Percentiles rank a stretch among this genome's conserved stretches.
Conservation (phyloP, 2,329 filamentous ascomycete genomes). For the Fusarium sp. region DNA sequence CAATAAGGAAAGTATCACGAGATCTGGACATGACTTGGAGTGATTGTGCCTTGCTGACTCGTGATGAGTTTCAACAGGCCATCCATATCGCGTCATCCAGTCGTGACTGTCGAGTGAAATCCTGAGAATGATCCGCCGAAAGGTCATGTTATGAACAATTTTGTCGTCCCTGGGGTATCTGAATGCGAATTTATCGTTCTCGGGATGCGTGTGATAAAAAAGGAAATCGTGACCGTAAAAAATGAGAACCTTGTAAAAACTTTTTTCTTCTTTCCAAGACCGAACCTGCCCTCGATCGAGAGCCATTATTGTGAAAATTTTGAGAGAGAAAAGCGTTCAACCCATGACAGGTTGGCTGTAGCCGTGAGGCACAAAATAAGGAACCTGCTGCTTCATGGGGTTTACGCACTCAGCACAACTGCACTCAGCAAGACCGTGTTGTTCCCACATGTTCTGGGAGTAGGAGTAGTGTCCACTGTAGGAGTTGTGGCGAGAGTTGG, state of each 20-base stretch:
- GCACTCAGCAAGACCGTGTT: conserved; percentile 64
- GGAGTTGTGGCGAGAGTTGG: conserved; percentile 56
- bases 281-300: conserved; percentile 28
- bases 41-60: background rate
- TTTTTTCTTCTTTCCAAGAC: conserved; percentile 49
- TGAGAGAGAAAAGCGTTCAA: conserved; percentile 49
- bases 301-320: conserved; percentile 41
- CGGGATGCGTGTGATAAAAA: conserved; percentile 48
- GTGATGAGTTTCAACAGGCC: background rate
- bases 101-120: conserved; percentile 36
- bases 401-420: conserved; percentile 62
- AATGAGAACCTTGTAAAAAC: conserved; percentile 41
- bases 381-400: conserved; percentile 61
- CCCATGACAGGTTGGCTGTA: conserved; percentile 70
- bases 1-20: conserved; percentile 33
- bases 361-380: conserved; percentile 63
- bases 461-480: conserved; percentile 63
- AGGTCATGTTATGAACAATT: conserved; percentile 50
- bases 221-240: conserved; percentile 53
- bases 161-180: conserved; percentile 59
- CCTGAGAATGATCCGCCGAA: conserved; percentile 50
- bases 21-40: conserved; percentile 3
- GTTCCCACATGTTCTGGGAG: conserved; percentile 64
- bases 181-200: conserved; percentile 55
- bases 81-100: conserved; percentile 25